Base-by-base conservation (phyloP, 192 early-diverging fungal genomes). In the Coemansia aciculifera region DNA sequence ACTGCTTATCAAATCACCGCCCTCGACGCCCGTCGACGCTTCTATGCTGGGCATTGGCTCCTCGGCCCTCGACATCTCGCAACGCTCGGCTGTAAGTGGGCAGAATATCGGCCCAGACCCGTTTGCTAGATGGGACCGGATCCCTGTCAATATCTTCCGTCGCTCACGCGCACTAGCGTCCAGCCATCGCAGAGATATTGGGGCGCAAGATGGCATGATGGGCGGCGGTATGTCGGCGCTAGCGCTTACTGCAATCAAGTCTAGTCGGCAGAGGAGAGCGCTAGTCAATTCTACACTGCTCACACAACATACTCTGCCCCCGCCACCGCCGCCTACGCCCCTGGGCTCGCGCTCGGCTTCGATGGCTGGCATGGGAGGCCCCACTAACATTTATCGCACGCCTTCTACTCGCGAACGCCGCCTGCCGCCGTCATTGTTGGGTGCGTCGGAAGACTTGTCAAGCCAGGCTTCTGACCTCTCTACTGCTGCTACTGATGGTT, bases 71-170 rank as follows among this genome's bases (percentile, higher is more conserved):
- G 51, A 54, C 27, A 54, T 54, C 3, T 17, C 51, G 27, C 51
- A 54, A 8, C 48, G 27, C 48, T 23, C 19, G 23, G 42, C 15
- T 48, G 6, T 19, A 4, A 17, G 42, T 44, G 46, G 46, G 2
- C 46, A 21, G 46, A 48, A 10, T 15, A 15, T 29, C 12, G 61
- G 67, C 31, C 7, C 66, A 0, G 78, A 80, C 40, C 63, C 64
- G 60, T 73, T 81, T 64, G 67, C 79, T 3, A 65, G 75, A 27
- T 83, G 80, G 80, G 80, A 83, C 57, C 80, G 80, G 23, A 83
- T 83, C 42, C 80, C 80, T 6, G 70, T 83, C 56, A 83, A 83
- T 57, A 83, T 83, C 24, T 83, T 83, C 72, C 75, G 75, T 42
- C 72, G 81, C 1, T 83, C 81, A 9, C 68, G 81, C n/a, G 81